These are phyloP conservation scores for Arabidopsis arenosa DNA, from an alignment of 345 rosid genomes.

Conservation along the genomic window DNA sequence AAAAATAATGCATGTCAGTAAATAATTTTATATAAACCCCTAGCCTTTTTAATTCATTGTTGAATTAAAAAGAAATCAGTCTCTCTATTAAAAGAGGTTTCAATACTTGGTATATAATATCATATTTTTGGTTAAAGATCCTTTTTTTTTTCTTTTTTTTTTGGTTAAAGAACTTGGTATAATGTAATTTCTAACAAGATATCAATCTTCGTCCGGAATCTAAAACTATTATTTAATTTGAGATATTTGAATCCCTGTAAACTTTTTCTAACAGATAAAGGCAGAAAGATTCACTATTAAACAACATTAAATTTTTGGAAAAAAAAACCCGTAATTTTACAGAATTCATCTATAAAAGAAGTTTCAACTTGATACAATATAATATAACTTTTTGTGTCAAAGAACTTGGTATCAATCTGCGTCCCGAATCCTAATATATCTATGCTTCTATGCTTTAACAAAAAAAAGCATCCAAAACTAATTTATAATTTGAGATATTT, in stretches of 20 bases:
- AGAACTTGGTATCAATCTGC: conserved; percentile 28
- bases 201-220: conserved; percentile 20
- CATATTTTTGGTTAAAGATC: too few relatives aligned
- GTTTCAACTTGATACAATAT: conserved; percentile 24
- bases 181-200: conserved; percentile 5
- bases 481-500: conserved; percentile 8
- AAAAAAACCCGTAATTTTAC: neutral
- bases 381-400: neutral
- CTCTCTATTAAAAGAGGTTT: neutral
- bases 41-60: neutral
- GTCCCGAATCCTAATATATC: neutral
- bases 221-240: neutral
- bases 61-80: neutral
- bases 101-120: neutral
- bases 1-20: too few relatives aligned
- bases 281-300: neutral
- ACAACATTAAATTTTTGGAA: neutral
- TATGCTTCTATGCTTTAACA: neutral
- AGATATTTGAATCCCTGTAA: conserved; percentile 2
- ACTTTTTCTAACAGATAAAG: neutral
- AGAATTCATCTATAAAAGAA: neutral
- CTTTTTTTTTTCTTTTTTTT: too few relatives aligned
- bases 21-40: too few relatives aligned
- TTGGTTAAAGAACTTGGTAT: conserved; percentile 6
- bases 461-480: neutral